A percentile compares a stretch with the other conserved stretches of the same genome.
Conservation (phyloP, 2,329 filamentous ascomycete species). For the Arachnomyces sp. region DNA sequence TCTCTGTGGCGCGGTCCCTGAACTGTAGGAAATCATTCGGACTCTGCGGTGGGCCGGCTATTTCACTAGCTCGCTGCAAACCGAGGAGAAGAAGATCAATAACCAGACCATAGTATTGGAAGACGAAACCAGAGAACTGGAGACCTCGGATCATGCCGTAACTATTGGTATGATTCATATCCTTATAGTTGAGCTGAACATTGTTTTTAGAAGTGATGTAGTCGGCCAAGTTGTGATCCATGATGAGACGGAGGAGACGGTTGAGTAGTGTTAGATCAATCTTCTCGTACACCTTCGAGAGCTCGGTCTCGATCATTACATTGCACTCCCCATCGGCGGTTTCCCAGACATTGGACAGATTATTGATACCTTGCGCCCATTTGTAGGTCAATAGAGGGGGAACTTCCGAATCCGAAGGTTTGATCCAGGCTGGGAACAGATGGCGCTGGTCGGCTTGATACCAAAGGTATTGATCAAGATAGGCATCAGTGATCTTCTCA, state of each 20-base stretch:
- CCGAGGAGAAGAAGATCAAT: slow-evolving; percentile 88
- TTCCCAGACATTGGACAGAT: slow-evolving; percentile 91
- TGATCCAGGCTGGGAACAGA: slow-evolving; percentile 97
- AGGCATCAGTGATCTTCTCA: slow-evolving; percentile 98
- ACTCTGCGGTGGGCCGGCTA: slow-evolving; percentile 84
- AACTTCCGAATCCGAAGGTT: slow-evolving; percentile 96
- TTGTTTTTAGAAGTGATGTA: slow-evolving; percentile 99
- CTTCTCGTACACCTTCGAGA: slow-evolving; percentile 99
- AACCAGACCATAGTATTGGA: slow-evolving; percentile 96
- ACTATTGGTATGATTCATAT: slow-evolving; percentile 99
- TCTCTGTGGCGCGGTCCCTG: slow-evolving; percentile 84
- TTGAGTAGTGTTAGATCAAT: slow-evolving; percentile 95
- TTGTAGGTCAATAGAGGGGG: slow-evolving; percentile 93
- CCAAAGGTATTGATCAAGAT: slow-evolving; percentile 97
- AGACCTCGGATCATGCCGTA: slow-evolving; percentile 97
- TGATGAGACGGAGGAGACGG: slow-evolving; percentile 83
- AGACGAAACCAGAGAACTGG: slow-evolving; percentile 97
- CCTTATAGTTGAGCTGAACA: slow-evolving; percentile 97
- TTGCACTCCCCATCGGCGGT: slow-evolving; percentile 92
- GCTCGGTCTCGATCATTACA: slow-evolving; percentile 94
- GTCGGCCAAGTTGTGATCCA: slow-evolving; percentile 98
- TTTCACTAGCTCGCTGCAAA: slow-evolving; percentile 92
- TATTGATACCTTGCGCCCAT: slow-evolving; percentile 99
- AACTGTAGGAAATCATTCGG: slow-evolving; percentile 98
- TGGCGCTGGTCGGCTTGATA: slow-evolving; percentile 97